Percentiles rank a stretch among this genome's conserved stretches.
phyloP scores from a whole-genome alignment of 331 rosid genomes.

The Malus hybrid region DNA sequence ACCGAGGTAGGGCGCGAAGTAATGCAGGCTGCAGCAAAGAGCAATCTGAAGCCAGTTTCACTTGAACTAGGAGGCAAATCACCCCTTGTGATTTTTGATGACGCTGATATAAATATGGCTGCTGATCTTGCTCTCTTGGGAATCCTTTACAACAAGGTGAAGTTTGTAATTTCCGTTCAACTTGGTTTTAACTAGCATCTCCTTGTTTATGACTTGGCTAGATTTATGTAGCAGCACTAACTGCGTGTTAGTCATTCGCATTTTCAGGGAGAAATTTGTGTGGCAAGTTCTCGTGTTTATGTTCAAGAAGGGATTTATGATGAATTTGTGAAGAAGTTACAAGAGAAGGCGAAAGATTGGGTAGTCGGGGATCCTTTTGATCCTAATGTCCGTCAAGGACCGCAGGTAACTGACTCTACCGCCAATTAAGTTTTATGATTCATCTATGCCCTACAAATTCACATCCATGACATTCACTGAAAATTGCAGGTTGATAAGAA shows the following conservation, averaged over 20 bases:
- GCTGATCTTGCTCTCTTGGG: constrained; percentile 52
- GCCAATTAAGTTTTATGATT: not conserved
- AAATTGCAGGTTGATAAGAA: constrained; percentile 54
- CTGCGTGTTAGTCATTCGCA: not conserved
- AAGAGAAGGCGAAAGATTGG: constrained; percentile 61
- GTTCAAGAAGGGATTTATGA: constrained; percentile 89
- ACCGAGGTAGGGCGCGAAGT: constrained; percentile 62
- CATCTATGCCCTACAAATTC: not conserved
- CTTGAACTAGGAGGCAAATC: constrained; percentile 91
- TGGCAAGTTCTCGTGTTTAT: constrained; percentile 71
- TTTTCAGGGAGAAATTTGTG: constrained; percentile 76
- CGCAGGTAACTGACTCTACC: constrained; percentile 48
- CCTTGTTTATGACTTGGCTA: not conserved
- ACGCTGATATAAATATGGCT: constrained; percentile 30
- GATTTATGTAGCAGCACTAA: not conserved
- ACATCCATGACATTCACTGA: not conserved
- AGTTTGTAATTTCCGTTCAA: not conserved
- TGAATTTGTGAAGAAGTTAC: constrained; percentile 54
- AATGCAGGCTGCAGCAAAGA: constrained; percentile 71
- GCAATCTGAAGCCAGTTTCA: constrained; percentile 69
- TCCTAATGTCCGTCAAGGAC: constrained; percentile 74
- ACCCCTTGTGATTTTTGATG: constrained; percentile 67
- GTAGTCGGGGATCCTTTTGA: constrained; percentile 90
- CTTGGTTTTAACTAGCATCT: not conserved
- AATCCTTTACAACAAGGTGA: constrained; percentile 51